Percentiles rank a stretch among this genome's conserved stretches.
phyloP scores from a whole-genome alignment of 306 rosid genomes.

The Prinsepia uniflora region DNA sequence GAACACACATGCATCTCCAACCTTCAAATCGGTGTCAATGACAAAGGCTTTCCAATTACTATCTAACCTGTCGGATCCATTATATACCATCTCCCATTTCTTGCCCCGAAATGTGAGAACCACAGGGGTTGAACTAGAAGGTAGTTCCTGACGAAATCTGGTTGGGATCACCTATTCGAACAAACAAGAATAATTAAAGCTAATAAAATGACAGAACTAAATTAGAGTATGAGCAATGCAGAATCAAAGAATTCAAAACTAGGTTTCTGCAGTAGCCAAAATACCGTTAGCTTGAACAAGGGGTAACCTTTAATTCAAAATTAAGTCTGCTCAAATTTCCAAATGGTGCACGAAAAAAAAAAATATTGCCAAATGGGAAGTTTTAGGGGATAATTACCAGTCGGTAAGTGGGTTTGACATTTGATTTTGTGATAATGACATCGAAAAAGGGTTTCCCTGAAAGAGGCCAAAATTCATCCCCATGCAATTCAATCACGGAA shows the following conservation, averaged over 20 bases:
- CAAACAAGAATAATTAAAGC: slow-evolving; percentile 8
- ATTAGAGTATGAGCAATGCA: not conserved
- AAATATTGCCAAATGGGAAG: not conserved
- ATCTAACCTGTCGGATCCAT: slow-evolving; percentile 9
- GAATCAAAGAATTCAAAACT: not conserved
- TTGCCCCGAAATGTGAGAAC: slow-evolving; percentile 32
- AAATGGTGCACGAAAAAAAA: not conserved
- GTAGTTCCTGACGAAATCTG: slow-evolving; percentile 24
- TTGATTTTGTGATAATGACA: slow-evolving; percentile 29
- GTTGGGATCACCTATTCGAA: slow-evolving; percentile 21
- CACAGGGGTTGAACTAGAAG: slow-evolving; percentile 24
- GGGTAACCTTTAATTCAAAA: too few relatives aligned
- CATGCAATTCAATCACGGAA: slow-evolving; percentile 15
- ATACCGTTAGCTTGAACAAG: not conserved
- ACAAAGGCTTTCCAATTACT: slow-evolving; percentile 41
- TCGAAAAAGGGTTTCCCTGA: slow-evolving; percentile 37
- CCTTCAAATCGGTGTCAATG: slow-evolving; percentile 42
- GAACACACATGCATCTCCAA: slow-evolving; percentile 60
- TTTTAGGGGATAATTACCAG: slow-evolving; percentile 33
- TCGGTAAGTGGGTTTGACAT: slow-evolving; percentile 18
- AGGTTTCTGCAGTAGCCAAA: not conserved
- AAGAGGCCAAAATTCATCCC: slow-evolving; percentile 43
- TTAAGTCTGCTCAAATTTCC: too few relatives aligned
- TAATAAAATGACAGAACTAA: not conserved
- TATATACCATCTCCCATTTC: slow-evolving; percentile 40